Conservation (phyloP, 805 yeast genomes). For the Kurtzmaniella cleridarum region DNA sequence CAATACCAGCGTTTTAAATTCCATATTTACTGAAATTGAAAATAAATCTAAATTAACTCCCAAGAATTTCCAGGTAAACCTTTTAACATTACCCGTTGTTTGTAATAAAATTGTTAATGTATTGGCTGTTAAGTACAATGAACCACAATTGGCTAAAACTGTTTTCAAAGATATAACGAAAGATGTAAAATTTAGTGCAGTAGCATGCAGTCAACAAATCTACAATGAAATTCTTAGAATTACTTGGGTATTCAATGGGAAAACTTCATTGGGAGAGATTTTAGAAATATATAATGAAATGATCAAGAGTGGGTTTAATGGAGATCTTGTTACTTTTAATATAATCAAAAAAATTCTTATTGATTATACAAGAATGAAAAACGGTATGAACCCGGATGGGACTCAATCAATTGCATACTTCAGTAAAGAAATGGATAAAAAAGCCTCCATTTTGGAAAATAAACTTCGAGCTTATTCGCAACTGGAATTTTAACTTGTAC, state of each 20-base stretch:
- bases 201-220: slow-evolving; percentile 35
- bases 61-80: slow-evolving; percentile 22
- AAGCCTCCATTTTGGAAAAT: slow-evolving; percentile 20
- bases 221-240: slow-evolving; percentile 33
- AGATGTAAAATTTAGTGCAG: slow-evolving; percentile 27
- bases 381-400: slow-evolving; percentile 15
- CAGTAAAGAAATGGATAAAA: slow-evolving; percentile 28
- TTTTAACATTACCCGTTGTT: slow-evolving; percentile 29
- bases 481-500: slow-evolving; percentile 1
- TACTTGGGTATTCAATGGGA: slow-evolving; percentile 35
- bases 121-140: slow-evolving; percentile 19
- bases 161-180: slow-evolving; percentile 30
- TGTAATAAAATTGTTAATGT: slow-evolving; percentile 27
- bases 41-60: slow-evolving; percentile 14
- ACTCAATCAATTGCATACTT: slow-evolving; percentile 11
- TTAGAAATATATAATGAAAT: slow-evolving; percentile 33
- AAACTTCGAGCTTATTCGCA: slow-evolving; percentile 8
- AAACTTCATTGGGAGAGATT: slow-evolving; percentile 27
- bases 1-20: slow-evolving; percentile 1
- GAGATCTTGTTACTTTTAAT: slow-evolving; percentile 30
- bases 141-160: slow-evolving; percentile 32
- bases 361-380: slow-evolving; percentile 29
- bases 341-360: slow-evolving; percentile 28
- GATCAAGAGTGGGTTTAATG: slow-evolving; percentile 36
- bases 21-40: slow-evolving; percentile 12